A percentile compares a stretch with the other conserved stretches of the same genome.
phyloP scores from a whole-genome alignment of 2,329 filamentous ascomycete genomes.

The Pseudocercospora vitis region DNA sequence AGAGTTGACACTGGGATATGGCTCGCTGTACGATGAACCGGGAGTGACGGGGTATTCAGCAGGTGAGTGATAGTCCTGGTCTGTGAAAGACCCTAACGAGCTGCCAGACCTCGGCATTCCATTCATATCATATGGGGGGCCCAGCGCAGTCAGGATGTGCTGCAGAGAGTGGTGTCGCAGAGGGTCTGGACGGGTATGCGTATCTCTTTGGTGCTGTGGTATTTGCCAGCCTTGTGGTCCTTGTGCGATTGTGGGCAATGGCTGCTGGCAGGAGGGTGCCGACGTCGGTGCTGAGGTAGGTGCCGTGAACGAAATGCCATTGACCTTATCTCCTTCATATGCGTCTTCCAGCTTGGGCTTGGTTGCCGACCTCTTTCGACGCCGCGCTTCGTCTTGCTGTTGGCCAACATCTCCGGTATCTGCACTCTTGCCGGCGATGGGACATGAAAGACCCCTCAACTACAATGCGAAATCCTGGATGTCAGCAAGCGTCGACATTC shows the following conservation, averaged over 20 bases:
- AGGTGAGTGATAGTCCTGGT: constrained; percentile 50
- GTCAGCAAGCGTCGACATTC: background rate
- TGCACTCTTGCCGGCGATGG: constrained; percentile 51
- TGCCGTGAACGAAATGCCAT: constrained; percentile 6
- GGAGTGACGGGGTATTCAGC: constrained; percentile 50
- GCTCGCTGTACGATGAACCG: constrained; percentile 44
- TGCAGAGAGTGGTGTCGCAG: constrained; percentile 44
- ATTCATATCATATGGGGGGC: constrained; percentile 43
- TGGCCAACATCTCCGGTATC: constrained; percentile 23
- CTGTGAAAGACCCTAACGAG: constrained; percentile 49
- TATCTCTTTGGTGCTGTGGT: constrained; percentile 42
- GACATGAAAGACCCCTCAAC: constrained; percentile 79
- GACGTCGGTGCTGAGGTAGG: constrained; percentile 11
- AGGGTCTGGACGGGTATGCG: constrained; percentile 34
- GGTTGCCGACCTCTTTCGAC: constrained; percentile 18
- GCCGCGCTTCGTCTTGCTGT: constrained; percentile 15
- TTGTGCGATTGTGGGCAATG: constrained; percentile 21
- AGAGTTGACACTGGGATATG: constrained; percentile 37
- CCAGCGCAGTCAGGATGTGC: constrained; percentile 45
- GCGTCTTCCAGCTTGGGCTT: constrained; percentile 10
- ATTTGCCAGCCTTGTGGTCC: constrained; percentile 38
- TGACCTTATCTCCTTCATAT: background rate
- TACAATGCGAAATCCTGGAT: background rate
- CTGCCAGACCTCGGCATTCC: constrained; percentile 48
- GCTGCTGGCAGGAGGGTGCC: constrained; percentile 20